Evolutionary conservation across 768 basidiomycete genomes (phyloP).

Genomic region (Imleria badia): DNA sequence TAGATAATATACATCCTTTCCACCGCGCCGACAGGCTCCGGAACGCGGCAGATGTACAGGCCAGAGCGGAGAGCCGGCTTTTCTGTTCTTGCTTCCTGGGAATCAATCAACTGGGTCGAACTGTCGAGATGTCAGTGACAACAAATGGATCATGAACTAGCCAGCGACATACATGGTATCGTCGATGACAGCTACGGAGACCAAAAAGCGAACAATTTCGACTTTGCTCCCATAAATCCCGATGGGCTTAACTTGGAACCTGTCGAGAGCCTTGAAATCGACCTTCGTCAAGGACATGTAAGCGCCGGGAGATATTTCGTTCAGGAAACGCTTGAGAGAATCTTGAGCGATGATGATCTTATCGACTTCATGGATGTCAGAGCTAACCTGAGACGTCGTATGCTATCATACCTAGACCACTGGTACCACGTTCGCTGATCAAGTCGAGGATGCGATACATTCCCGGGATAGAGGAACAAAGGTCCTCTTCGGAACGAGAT

Average conservation of each 20-base stretch:
- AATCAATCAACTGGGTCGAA: conserved; percentile 5
- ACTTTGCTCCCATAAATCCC: conserved; percentile 58
- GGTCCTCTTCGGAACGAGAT: conserved; percentile 15
- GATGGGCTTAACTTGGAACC: conserved; percentile 43
- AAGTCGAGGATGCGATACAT: conserved; percentile 56
- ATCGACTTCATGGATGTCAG: conserved; percentile 42
- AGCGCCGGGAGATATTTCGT: conserved; percentile 48
- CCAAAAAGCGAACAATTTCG: conserved; percentile 50
- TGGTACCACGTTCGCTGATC: conserved; percentile 48
- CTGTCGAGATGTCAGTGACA: conserved; percentile 9
- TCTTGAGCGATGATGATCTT: conserved; percentile 62
- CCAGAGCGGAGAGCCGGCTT: conserved; percentile 45
- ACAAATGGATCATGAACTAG: background rate
- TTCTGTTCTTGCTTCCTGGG: background rate
- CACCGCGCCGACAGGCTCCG: background rate
- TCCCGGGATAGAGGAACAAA: conserved; percentile 37
- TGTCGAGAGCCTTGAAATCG: conserved; percentile 54
- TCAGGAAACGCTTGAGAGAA: conserved; percentile 48
- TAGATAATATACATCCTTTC: conserved; percentile 49
- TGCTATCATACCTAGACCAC: conserved; percentile 47
- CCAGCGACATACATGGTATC: conserved; percentile 37
- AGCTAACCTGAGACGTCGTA: background rate
- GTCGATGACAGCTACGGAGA: conserved; percentile 37
- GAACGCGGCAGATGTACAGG: conserved; percentile 41
- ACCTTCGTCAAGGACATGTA: conserved; percentile 57